These are phyloP conservation scores for Shiraia sp. DNA, from an alignment of 2,329 filamentous ascomycete genomes.

Conservation along the genomic window DNA sequence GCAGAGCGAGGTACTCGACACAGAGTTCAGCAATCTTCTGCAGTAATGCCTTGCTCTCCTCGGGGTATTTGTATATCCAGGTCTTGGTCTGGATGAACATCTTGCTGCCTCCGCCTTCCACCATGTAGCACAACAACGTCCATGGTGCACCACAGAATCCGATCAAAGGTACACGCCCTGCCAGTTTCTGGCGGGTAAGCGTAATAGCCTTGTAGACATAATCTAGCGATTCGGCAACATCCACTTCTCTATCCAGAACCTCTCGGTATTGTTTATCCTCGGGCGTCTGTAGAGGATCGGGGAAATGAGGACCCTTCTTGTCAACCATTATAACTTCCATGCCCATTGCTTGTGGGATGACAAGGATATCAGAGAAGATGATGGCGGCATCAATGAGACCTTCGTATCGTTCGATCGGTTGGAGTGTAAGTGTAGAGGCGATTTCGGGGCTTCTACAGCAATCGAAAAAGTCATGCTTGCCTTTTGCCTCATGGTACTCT, in stretches of 20 bases:
- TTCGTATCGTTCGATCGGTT: conserved; percentile 88
- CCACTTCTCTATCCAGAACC: conserved; percentile 76
- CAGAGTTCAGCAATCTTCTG: conserved; percentile 93
- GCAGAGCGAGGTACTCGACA: conserved; percentile 89
- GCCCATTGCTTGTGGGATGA: conserved; percentile 96
- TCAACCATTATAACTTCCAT: conserved; percentile 99
- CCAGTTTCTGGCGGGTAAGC: conserved; percentile 82
- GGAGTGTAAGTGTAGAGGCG: conserved; percentile 88
- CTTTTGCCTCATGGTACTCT: conserved; percentile 96
- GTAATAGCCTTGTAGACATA: conserved; percentile 98
- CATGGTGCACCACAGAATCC: conserved; percentile 97
- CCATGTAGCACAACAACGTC: conserved; percentile 98
- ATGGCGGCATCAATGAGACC: conserved; percentile 95
- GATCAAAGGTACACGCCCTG: conserved; percentile 87
- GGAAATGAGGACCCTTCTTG: conserved; percentile 95
- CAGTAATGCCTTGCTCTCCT: conserved; percentile 78
- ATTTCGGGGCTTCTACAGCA: conserved; percentile 94
- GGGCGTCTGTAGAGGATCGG: conserved; percentile 76
- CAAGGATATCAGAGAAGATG: conserved; percentile 98
- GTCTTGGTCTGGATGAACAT: conserved; percentile 93
- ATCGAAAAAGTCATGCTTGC: conserved; percentile 89
- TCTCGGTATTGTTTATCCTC: conserved; percentile 80
- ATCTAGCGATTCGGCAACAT: conserved; percentile 80
- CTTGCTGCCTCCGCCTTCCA: conserved; percentile 95
- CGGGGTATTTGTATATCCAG: conserved; percentile 89